phyloP scores from a whole-genome alignment of 1,284 basidiomycete genomes.

The Somion occarium region DNA sequence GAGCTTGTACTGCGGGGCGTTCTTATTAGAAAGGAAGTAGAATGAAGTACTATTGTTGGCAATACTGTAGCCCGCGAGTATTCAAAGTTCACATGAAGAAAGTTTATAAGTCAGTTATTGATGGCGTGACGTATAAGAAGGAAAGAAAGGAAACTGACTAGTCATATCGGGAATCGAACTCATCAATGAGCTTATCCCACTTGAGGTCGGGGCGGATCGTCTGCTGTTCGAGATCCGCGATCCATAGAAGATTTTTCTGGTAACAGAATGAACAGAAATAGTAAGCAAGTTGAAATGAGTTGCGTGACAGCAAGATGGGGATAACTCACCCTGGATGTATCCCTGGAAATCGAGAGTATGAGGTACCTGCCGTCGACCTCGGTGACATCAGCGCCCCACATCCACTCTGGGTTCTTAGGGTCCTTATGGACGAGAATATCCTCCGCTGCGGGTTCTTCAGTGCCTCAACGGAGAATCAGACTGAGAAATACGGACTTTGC shows the following conservation, averaged over 20 bases:
- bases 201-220: conserved; percentile 58
- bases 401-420: conserved; percentile 59
- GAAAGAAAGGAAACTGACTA: conserved; percentile 39
- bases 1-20: conserved; percentile 64
- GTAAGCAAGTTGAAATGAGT: neutral
- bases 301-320: neutral
- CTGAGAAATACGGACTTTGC: conserved; percentile 44
- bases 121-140: conserved; percentile 1
- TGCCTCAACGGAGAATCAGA: neutral
- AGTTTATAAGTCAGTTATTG: neutral
- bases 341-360: conserved; percentile 49
- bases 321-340: conserved; percentile 55
- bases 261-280: neutral
- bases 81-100: too few relatives aligned
- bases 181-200: conserved; percentile 66
- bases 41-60: conserved; percentile 64
- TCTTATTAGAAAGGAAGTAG: conserved; percentile 62
- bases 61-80: too few relatives aligned
- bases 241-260: conserved; percentile 73
- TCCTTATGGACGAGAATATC: conserved; percentile 68
- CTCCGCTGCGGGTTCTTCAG: conserved; percentile 40
- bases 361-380: conserved; percentile 65
- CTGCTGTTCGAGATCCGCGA: conserved; percentile 57
- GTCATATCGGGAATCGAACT: conserved; percentile 58
- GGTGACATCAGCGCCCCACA: conserved; percentile 55